A percentile compares a stretch with the other conserved stretches of the same genome.
Evolutionary conservation across 2,329 filamentous ascomycete species (phyloP).

Genomic region (Hypoxylon sp.): DNA sequence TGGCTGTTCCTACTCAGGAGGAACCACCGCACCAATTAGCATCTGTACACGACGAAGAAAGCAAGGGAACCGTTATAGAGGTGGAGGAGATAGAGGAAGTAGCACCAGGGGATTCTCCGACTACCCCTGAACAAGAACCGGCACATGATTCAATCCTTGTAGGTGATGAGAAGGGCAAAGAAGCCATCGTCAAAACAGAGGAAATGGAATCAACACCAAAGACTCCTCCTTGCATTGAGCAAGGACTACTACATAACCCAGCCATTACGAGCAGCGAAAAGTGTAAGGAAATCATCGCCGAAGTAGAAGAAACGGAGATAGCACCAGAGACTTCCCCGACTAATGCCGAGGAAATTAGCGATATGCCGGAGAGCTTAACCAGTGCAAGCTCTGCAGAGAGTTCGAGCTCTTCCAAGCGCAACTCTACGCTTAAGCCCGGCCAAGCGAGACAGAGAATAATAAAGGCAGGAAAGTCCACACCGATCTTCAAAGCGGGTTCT

Average conservation of each 20-base stretch:
- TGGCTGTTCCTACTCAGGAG: not conserved
- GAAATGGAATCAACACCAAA: not conserved
- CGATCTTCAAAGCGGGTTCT: conserved; percentile 29
- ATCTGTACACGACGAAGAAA: not conserved
- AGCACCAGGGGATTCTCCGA: not conserved
- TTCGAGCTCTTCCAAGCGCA: not conserved
- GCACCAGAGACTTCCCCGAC: not conserved
- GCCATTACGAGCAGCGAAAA: not conserved
- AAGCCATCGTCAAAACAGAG: not conserved
- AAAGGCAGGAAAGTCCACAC: conserved; percentile 18
- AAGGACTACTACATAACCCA: not conserved
- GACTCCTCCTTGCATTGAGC: not conserved
- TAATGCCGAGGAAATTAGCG: not conserved
- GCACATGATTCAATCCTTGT: not conserved
- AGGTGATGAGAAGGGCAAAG: not conserved
- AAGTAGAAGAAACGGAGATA: not conserved
- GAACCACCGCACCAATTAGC: not conserved
- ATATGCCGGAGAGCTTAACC: not conserved
- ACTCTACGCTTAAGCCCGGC: conserved; percentile 1
- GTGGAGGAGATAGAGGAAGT: not conserved
- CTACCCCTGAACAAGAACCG: not conserved
- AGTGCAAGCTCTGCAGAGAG: not conserved
- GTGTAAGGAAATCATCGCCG: not conserved
- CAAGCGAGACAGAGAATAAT: not conserved
- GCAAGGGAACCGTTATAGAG: not conserved